Percentiles rank a stretch among this genome's conserved stretches.
Evolutionary conservation across 108 stramenopile species (phyloP).

Genomic region (Discostella stelligeroides): DNA sequence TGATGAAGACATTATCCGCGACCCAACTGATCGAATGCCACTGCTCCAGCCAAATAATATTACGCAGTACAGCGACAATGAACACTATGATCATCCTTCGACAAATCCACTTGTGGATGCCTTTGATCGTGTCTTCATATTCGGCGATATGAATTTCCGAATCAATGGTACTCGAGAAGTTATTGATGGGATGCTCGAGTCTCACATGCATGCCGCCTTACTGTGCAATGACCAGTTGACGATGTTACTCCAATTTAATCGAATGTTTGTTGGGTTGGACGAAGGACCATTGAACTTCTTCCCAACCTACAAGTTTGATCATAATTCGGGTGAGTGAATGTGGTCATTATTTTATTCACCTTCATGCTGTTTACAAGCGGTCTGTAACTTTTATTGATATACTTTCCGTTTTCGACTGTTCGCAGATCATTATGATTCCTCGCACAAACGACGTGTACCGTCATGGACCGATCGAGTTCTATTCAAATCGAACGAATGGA

Average conservation of each 20-base stretch:
- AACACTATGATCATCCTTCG: constrained; percentile 62
- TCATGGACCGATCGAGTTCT: constrained; percentile 99
- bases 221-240: constrained; percentile 71
- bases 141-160: constrained; percentile 97
- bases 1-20: constrained; percentile 78
- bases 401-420: constrained; percentile 1
- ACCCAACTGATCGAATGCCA: constrained; percentile 43
- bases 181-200: constrained; percentile 54
- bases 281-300: constrained; percentile 87
- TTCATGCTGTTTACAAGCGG: neutral
- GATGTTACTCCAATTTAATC: constrained; percentile 43
- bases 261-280: constrained; percentile 88
- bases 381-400: neutral
- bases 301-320: constrained; percentile 98
- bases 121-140: constrained; percentile 91
- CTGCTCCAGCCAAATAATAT: constrained; percentile 8
- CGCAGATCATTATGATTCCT: constrained; percentile 36
- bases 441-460: constrained; percentile 87
- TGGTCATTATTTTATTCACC: too few species aligned
- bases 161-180: constrained; percentile 72
- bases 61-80: constrained; percentile 44
- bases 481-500: constrained; percentile 68
- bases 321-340: constrained; percentile 35
- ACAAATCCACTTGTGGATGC: constrained; percentile 54
- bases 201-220: constrained; percentile 63